Conservation (phyloP, 352 stramenopile genomes). For the Globisporangium okanoganense region DNA sequence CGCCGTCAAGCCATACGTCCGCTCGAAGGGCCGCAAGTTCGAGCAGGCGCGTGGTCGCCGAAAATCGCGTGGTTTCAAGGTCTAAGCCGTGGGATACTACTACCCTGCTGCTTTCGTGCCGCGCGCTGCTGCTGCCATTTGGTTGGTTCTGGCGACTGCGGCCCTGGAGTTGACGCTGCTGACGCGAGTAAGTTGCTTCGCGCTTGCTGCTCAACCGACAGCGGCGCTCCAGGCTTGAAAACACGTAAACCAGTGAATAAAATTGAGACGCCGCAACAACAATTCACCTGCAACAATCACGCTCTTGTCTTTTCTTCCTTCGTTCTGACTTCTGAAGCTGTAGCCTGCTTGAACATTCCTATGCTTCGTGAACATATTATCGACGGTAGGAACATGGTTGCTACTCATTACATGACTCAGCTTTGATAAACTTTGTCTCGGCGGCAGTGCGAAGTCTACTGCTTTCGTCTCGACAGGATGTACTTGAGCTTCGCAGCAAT, state of each 20-base stretch:
- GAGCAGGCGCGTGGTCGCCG: slow-evolving; percentile 98
- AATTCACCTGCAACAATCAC: slow-evolving; percentile 26
- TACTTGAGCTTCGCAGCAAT: slow-evolving; percentile 91
- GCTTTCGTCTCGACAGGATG: slow-evolving; percentile 82
- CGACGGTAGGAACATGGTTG: not conserved
- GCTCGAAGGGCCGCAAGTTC: slow-evolving; percentile 99
- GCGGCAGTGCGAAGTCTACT: not conserved
- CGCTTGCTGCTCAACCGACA: not conserved
- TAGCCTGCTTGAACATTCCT: not conserved
- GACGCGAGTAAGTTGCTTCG: not conserved
- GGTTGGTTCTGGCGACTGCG: slow-evolving; percentile 1
- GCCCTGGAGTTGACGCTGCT: slow-evolving; percentile 4
- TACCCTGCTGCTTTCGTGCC: slow-evolving; percentile 7
- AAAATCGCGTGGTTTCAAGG: slow-evolving; percentile 99
- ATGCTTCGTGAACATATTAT: not conserved
- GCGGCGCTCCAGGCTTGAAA: slow-evolving; percentile 17
- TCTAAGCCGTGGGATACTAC: slow-evolving; percentile 80
- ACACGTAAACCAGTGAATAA: slow-evolving; percentile 52
- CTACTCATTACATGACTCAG: not conserved
- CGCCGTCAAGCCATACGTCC: slow-evolving; percentile 98
- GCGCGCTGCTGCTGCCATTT: slow-evolving; percentile 5
- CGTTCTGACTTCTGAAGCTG: not conserved
- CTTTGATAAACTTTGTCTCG: not conserved
- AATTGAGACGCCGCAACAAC: slow-evolving; percentile 81
- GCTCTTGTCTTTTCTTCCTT: not conserved